Evolutionary conservation across 2,329 filamentous ascomycete genomes (phyloP), one percentile per base, ranked within the genome.

Genomic region (Pseudodiploospora longispora): DNA sequence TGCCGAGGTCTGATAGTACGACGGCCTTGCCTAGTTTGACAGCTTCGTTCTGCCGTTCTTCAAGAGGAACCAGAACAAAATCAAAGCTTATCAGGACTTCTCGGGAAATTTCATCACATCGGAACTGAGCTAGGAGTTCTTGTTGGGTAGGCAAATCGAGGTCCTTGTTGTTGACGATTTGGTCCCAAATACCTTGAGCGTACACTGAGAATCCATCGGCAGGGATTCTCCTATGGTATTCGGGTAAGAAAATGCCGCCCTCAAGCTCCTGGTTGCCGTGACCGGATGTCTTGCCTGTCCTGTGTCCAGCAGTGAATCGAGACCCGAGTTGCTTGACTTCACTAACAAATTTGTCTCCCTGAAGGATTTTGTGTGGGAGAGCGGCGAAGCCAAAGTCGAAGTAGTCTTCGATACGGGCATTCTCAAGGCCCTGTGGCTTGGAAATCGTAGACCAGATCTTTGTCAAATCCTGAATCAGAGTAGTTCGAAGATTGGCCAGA

Each of bases 101-200:
- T 50, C 90, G 78, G 34, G 89, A 80, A 47, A 98, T 98, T 67
- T 98, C 93, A 62, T 98, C 93, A 64, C 93, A 98, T 53, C 93
- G 82, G 70, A 97, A 98, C 63, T 98, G 93, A 8, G 93, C 93
- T 42, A 98, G 76, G 38, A 98, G 75, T 63, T 98, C 93, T 67
- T 98, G 93, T 62, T 98, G 93, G 0, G 93, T 97, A 4, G 93
- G 93, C 47, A 98, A 68, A 65, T 98, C 93, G 43, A 98, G 74
- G 59, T 98, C 93, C 67, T 98, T 98, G 75, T 98, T 98, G 71
- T 91, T 86, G 56, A 95, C 90, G 60, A 98, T 98, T 67, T 97
- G 91, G 58, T 97, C 90, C 93, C 93, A 98, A 37, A 98, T 81
- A 35, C 90, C 88, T 61, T 93, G 82, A 1, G 93, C 90, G 57